A percentile compares a stretch with the other conserved stretches of the same genome.
phyloP scores from a whole-genome alignment of 345 rosid genomes.

The Syzygium aromaticum region DNA sequence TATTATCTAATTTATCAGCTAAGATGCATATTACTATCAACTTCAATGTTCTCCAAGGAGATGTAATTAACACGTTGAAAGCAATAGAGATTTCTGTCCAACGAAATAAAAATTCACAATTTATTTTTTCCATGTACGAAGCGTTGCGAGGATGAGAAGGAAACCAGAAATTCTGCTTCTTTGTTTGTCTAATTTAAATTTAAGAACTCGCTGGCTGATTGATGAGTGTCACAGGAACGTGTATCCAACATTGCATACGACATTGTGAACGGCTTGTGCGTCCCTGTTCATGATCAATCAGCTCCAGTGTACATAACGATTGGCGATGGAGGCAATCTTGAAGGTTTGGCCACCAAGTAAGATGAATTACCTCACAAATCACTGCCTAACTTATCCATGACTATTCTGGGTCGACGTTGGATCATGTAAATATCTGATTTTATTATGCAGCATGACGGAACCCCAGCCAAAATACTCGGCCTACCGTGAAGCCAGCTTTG shows the following conservation, averaged over 20 bases:
- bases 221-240: neutral
- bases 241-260: neutral
- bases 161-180: neutral
- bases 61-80: neutral
- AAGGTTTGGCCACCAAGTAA: neutral
- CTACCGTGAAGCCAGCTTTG: slow-evolving; percentile 13
- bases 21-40: neutral
- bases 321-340: neutral
- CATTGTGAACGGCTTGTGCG: neutral
- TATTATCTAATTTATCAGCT: neutral
- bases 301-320: neutral
- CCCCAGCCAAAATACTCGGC: slow-evolving; percentile 14
- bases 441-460: slow-evolving; percentile 8
- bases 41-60: neutral
- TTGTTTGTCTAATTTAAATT: neutral
- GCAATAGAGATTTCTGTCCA: neutral
- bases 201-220: neutral
- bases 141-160: neutral
- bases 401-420: neutral
- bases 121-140: neutral
- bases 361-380: neutral
- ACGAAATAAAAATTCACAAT: neutral
- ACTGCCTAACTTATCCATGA: neutral
- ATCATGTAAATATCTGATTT: neutral
- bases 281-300: neutral